phyloP scores from a whole-genome alignment of 192 early-diverging fungal species.

The Dispira simplex region DNA sequence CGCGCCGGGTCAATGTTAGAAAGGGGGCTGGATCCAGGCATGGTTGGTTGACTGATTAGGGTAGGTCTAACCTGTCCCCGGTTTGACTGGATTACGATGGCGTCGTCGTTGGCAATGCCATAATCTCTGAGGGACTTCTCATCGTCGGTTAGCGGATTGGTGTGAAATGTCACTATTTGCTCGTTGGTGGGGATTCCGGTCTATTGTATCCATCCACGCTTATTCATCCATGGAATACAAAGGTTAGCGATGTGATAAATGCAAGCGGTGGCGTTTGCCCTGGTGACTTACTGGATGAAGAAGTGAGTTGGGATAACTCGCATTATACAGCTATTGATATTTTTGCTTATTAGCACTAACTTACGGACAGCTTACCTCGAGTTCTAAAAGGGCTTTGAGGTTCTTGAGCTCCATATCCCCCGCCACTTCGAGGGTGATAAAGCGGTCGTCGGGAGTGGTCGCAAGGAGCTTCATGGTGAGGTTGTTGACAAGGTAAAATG shows the following conservation, averaged over 20 bases:
- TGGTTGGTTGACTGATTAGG: neutral
- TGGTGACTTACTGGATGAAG: too few relatives aligned
- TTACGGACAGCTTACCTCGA: constrained; percentile 9
- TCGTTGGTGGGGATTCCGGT: constrained; percentile 41
- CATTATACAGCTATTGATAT: too few relatives aligned
- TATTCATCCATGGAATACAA: too few relatives aligned
- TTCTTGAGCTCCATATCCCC: neutral
- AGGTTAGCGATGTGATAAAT: too few relatives aligned
- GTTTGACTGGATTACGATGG: constrained; percentile 24
- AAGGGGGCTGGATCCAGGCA: neutral
- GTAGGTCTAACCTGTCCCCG: too few relatives aligned
- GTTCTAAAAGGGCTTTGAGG: constrained; percentile 6
- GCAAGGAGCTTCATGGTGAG: neutral
- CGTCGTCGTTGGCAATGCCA: constrained; percentile 51
- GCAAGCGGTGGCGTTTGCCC: too few relatives aligned
- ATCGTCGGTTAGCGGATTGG: constrained; percentile 35
- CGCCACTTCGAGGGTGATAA: neutral
- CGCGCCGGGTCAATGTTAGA: too few relatives aligned
- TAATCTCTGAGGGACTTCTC: constrained; percentile 46
- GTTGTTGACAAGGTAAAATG: too few relatives aligned
- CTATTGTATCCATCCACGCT: constrained; percentile 15
- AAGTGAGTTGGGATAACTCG: too few relatives aligned
- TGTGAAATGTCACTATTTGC: constrained; percentile 55
- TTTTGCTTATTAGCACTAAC: too few relatives aligned
- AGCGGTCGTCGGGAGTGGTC: neutral